Base-by-base conservation (phyloP, 2,329 filamentous ascomycete genomes). In the Trichoderma brevicompactum region DNA sequence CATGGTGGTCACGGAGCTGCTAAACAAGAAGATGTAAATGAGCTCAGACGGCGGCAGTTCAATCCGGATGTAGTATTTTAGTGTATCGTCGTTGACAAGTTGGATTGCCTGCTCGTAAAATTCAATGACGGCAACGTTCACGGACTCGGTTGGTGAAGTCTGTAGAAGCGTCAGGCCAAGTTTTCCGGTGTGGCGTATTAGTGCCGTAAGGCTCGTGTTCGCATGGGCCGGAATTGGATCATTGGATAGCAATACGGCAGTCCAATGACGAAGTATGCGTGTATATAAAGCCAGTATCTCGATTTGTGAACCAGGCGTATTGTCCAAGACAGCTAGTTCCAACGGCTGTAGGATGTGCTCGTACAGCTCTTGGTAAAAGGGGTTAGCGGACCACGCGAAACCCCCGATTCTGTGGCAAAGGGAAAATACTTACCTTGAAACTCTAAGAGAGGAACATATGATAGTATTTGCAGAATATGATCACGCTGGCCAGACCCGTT, bases 11-110 rank as follows among this genome's bases (percentile, higher is more conserved):
- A 88, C 80, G 2, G 87, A 90, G 19, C 82, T 78, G 65, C 82
- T 85, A 74, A 95, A 93, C 68, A 88, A 81, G 44, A 95, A 80
- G 9, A 83, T 83, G 77, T 95, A 95, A 23, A 94, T 81, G 9
- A 92, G 82, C 3, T 85, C 79, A 1, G 87, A 82, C 0, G 89
- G 83, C 0, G 91, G 92, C 19, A 93, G 84, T 64, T 87, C 83
- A 68, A 94, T 87, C 28, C 87, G 86, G 46, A 92, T 81, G 66
- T 82, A 80, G 9, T 79, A 77, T 55, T 85, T 82, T 9, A 87
- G 76, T 1, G 70, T 49, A 78, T 72, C 78, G 49, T 87, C 79
- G 2, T 83, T 82, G 65, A 88, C 83, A 23, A 90, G 76, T 19
- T 80, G 78, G 5, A 86, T 83, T 6, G 87, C 81, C 61, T 84